Conservation (phyloP, 108 stramenopile genomes). For the Skeletonema tropicum region DNA sequence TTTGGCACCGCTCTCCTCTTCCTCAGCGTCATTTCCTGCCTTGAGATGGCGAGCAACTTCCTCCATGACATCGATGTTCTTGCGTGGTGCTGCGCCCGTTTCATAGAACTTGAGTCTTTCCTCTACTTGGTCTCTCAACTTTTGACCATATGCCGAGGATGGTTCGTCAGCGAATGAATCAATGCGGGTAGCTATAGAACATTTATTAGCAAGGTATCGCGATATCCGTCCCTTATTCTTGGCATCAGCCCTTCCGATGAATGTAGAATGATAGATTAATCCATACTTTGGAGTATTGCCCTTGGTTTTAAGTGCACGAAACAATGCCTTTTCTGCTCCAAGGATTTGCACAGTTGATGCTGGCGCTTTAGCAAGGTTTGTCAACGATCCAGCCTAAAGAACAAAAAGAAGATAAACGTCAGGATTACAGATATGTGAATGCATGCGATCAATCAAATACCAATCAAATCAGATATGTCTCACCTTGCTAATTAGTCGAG, state of each 20-base stretch:
- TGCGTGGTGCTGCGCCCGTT: constrained; percentile 96
- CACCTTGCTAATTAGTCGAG: constrained; percentile 98
- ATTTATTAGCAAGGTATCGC: constrained; percentile 99
- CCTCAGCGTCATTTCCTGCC: constrained; percentile 55
- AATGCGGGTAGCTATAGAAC: constrained; percentile 98
- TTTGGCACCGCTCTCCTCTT: constrained; percentile 46
- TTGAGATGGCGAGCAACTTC: constrained; percentile 87
- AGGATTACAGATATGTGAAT: background rate
- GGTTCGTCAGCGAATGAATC: constrained; percentile 97
- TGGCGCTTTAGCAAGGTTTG: constrained; percentile 98
- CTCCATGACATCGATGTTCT: constrained; percentile 98
- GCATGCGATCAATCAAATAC: background rate
- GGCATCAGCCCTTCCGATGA: constrained; percentile 98
- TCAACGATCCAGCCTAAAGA: constrained; percentile 90
- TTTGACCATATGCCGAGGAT: constrained; percentile 92
- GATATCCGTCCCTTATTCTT: constrained; percentile 99
- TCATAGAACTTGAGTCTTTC: constrained; percentile 99
- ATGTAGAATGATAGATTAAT: constrained; percentile 97
- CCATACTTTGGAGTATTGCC: constrained; percentile 99
- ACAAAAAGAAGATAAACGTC: background rate
- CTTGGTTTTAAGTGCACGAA: constrained; percentile 99
- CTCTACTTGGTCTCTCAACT: constrained; percentile 98
- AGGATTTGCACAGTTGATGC: constrained; percentile 99
- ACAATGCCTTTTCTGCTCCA: constrained; percentile 99
- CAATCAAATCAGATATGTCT: constrained; percentile 17